Base-by-base conservation (phyloP, 1,139 yeast species). In the Diutina catenulata region DNA sequence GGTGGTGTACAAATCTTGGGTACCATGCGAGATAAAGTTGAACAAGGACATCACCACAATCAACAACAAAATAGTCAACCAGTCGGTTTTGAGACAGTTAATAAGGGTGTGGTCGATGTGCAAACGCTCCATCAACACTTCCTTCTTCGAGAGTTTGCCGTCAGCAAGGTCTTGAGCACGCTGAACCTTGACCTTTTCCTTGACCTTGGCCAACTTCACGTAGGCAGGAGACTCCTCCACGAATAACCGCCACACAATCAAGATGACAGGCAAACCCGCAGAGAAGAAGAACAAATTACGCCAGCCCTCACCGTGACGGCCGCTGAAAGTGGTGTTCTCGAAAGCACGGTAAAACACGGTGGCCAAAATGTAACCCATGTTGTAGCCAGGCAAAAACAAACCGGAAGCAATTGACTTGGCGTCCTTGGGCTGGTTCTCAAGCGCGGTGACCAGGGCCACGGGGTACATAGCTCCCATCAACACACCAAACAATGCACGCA, bases 261-360 rank as follows among this genome's bases (percentile, higher is more conserved):
- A 66, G 15, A 77, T 53, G 31, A 73, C 68, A 21, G 81, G 77
- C 10, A 79, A 71, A 20, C 88, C 82, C 20, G 91, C 76, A 38
- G 82, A 74, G 49, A 84, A 80, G 87, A 93, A 82, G 56, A 77
- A 80, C 45, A 82, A 63, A 1, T 86, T 70, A 51, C 93, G 69
- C 94, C 94, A 83, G 1, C 73, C 68, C 47, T 74, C 35, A 7
- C 35, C 35, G 9, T 21, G 14, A 1, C 35, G 24, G 19, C 35
- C 35, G 5, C 21, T 21, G 11, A 11, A 31, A 10, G n/a, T 7
- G 10, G 35, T 31, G 11, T 21, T 21, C 21, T 31, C 35, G 14
- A 78, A 62, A 1, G 80, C 82, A 45, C 86, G 66, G 45, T 69
- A 71, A 56, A 80, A 78, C 31, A 76, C 62, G 33, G 76, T 82